Percentiles rank a stretch among this genome's conserved stretches.
These are phyloP conservation scores for Actinomucor elegans DNA, from an alignment of 371 early-diverging fungal genomes.

Conservation along the genomic window DNA sequence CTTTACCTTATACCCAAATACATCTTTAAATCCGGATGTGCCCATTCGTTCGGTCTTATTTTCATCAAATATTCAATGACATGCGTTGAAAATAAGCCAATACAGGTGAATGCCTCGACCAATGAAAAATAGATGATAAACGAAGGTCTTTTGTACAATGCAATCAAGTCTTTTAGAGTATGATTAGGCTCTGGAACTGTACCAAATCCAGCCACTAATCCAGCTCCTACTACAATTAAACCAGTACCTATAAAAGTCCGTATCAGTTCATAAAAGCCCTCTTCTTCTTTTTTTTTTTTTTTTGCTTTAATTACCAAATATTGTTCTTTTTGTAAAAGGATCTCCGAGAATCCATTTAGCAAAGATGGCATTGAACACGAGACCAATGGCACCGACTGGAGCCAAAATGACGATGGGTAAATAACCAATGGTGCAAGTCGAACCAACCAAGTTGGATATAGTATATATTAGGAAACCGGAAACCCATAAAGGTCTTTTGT, in stretches of 20 bases:
- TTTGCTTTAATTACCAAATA: constrained; percentile 39
- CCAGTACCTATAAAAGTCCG: constrained; percentile 59
- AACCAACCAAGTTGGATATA: constrained; percentile 68
- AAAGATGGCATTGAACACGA: constrained; percentile 82
- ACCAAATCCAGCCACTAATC: constrained; percentile 75
- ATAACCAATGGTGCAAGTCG: constrained; percentile 75
- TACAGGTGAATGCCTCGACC: constrained; percentile 52
- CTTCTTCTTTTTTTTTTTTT: too few relatives aligned
- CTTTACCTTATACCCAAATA: constrained; percentile 48
- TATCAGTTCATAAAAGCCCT: too few relatives aligned
- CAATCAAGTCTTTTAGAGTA: constrained; percentile 68
- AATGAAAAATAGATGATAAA: constrained; percentile 73
- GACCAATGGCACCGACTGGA: constrained; percentile 76
- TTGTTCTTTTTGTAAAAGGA: constrained; percentile 63
- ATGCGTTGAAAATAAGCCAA: constrained; percentile 55
- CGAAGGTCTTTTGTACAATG: constrained; percentile 70
- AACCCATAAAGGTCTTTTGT: constrained; percentile 44
- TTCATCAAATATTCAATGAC: constrained; percentile 44
- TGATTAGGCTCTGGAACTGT: constrained; percentile 77
- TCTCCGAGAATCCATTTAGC: constrained; percentile 69
- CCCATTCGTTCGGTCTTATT: constrained; percentile 11
- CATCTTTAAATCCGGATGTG: constrained; percentile 34
- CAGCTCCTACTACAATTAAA: constrained; percentile 70
- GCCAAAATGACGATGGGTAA: constrained; percentile 82
- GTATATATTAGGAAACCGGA: constrained; percentile 70